Conservation (phyloP, 129 eudicot species). For the Flaveria robusta region DNA sequence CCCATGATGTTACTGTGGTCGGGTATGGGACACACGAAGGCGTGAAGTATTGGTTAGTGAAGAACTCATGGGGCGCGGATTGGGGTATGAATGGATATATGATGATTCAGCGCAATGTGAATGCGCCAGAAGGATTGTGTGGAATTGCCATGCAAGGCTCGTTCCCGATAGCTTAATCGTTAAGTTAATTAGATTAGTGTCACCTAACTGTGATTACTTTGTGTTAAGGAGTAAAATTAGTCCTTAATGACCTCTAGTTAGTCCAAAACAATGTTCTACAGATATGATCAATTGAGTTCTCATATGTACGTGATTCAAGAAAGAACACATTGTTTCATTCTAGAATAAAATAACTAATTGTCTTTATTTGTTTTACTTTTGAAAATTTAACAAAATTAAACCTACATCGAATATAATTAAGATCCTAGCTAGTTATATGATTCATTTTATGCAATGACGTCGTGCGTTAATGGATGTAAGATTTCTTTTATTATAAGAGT, state of each 20-base stretch:
- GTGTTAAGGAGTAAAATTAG: too few relatives aligned
- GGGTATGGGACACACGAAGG: slow-evolving; percentile 80
- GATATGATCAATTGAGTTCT: neutral
- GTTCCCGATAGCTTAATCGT: slow-evolving; percentile 50
- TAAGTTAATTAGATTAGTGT: neutral
- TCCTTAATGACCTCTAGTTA: neutral
- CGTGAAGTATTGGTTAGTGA: slow-evolving; percentile 74
- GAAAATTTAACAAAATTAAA: too few relatives aligned
- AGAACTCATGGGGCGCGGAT: slow-evolving; percentile 71
- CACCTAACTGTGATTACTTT: neutral
- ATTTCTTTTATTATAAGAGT: too few relatives aligned
- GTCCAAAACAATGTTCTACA: neutral
- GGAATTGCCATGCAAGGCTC: slow-evolving; percentile 78
- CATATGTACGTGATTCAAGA: too few relatives aligned
- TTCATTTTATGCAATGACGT: too few relatives aligned
- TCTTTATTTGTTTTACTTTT: too few relatives aligned
- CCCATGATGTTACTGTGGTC: slow-evolving; percentile 73
- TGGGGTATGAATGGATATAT: slow-evolving; percentile 84
- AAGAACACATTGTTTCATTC: too few relatives aligned
- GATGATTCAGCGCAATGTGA: slow-evolving; percentile 55
- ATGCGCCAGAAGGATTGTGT: slow-evolving; percentile 58
- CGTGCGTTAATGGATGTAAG: too few relatives aligned
- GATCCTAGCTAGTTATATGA: too few relatives aligned
- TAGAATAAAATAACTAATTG: too few relatives aligned
- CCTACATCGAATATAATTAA: too few relatives aligned